A percentile compares a stretch with the other conserved stretches of the same genome.
Conservation (phyloP, 495 filamentous ascomycete genomes). For the Chaetomium fimeti region DNA sequence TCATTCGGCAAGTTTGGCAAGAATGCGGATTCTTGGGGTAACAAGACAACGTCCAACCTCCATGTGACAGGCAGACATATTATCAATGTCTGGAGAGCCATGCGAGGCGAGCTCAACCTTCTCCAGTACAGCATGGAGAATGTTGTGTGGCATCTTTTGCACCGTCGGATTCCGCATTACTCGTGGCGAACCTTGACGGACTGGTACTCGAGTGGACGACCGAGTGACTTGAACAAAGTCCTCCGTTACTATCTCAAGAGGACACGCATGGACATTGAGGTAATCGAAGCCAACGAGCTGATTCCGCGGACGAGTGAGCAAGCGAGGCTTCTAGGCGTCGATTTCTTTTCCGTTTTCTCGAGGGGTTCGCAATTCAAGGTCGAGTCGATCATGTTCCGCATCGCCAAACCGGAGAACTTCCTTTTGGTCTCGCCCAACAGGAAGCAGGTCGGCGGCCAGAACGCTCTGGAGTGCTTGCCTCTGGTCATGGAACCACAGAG, state of each 20-base stretch:
- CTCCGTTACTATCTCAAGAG: slow-evolving; percentile 74
- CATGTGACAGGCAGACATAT: slow-evolving; percentile 87
- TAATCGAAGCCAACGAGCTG: slow-evolving; percentile 86
- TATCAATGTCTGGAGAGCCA: slow-evolving; percentile 97
- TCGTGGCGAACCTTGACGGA: slow-evolving; percentile 69
- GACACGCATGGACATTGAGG: slow-evolving; percentile 82
- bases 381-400: slow-evolving; percentile 96
- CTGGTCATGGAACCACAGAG: slow-evolving; percentile 98
- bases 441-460: slow-evolving; percentile 91
- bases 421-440: slow-evolving; percentile 82
- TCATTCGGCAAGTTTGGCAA: slow-evolving; percentile 80
- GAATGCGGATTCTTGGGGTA: slow-evolving; percentile 86
- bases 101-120: slow-evolving; percentile 85
- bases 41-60: slow-evolving; percentile 84
- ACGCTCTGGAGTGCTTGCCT: slow-evolving; percentile 91
- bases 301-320: slow-evolving; percentile 91
- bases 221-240: slow-evolving; percentile 68
- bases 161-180: slow-evolving; percentile 90
- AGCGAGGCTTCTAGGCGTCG: slow-evolving; percentile 85
- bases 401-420: slow-evolving; percentile 96
- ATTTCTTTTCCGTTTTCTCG: slow-evolving; percentile 93
- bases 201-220: slow-evolving; percentile 71
- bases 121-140: slow-evolving; percentile 97
- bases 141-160: slow-evolving; percentile 87
- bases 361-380: slow-evolving; percentile 97